A percentile compares a stretch with the other conserved stretches of the same genome.
Conservation (phyloP, 768 basidiomycete genomes). For the Leccinum imitatum region DNA sequence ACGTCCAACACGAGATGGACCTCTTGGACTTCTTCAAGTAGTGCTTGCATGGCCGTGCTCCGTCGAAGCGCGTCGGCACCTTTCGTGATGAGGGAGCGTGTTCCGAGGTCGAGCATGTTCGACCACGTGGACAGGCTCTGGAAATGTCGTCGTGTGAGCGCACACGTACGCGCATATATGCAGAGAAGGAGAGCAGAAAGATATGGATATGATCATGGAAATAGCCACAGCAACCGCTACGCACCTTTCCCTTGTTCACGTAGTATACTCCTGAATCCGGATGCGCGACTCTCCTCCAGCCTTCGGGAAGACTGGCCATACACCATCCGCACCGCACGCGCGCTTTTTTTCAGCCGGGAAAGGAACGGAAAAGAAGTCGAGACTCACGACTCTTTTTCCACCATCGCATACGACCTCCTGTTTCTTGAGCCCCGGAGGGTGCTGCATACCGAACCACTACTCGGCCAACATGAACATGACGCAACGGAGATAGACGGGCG, state of each 20-base stretch:
- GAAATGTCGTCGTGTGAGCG: not conserved
- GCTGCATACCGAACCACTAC: not conserved
- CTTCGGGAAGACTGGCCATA: conserved; percentile 14
- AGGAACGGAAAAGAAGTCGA: conserved; percentile 3
- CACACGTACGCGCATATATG: not conserved
- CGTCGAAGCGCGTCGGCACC: conserved; percentile 8
- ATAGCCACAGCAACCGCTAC: not conserved
- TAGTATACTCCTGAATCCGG: conserved; percentile 36
- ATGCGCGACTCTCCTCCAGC: conserved; percentile 31
- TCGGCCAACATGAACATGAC: not conserved
- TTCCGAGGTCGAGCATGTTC: conserved; percentile 6
- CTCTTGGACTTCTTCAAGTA: conserved; percentile 13
- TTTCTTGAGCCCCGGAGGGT: not conserved
- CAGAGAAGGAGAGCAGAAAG: not conserved
- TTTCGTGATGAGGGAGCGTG: conserved; percentile 12
- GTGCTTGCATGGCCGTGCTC: conserved; percentile 4
- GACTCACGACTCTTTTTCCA: not conserved
- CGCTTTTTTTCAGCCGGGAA: not conserved
- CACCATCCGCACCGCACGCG: not conserved
- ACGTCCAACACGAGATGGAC: conserved; percentile 21
- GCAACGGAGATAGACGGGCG: not conserved
- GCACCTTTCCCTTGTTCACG: conserved; percentile 32
- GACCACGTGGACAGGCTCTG: conserved; percentile 18
- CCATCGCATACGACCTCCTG: not conserved
- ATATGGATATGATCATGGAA: not conserved